Evolutionary conservation across 202 grass and related monocot genomes (phyloP).

Genomic region (Brachypodium distachyon): DNA sequence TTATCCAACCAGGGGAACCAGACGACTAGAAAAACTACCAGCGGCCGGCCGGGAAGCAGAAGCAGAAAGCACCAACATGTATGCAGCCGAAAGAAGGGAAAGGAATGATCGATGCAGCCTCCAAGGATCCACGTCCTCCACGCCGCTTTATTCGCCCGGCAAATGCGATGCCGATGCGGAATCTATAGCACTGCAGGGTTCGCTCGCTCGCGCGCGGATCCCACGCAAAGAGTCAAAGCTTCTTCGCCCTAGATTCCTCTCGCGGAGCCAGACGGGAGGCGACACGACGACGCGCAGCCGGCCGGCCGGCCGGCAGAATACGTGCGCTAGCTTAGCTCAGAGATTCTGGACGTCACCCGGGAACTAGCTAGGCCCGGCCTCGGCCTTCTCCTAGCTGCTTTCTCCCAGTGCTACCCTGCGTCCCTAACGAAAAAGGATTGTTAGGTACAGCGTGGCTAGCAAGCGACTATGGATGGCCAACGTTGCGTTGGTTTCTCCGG

Average conservation of each 20-base stretch:
- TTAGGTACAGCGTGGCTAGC: background rate
- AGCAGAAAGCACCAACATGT: slow-evolving; percentile 1
- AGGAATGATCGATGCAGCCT: no score
- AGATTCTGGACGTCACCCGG: slow-evolving; percentile 6
- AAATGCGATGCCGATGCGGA: slow-evolving; percentile 27
- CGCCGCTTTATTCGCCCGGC: background rate
- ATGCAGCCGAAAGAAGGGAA: background rate
- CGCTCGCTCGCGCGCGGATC: no score
- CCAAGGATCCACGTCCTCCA: background rate
- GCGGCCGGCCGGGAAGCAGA: background rate
- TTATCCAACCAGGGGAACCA: slow-evolving; percentile 18
- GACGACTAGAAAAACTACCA: background rate
- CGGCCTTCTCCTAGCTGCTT: background rate
- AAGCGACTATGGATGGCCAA: background rate
- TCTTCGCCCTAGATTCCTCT: slow-evolving; percentile 20
- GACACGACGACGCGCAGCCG: slow-evolving; percentile 19
- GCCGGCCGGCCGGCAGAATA: background rate
- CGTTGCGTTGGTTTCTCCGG: background rate
- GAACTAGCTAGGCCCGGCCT: no score
- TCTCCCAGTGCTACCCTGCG: background rate
- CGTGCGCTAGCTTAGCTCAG: background rate
- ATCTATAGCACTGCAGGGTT: background rate
- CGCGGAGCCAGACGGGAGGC: background rate
- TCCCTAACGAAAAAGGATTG: background rate
- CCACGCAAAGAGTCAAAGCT: background rate